Base-by-base conservation (phyloP, 2,329 filamentous ascomycete species). In the Parafenestella ontariensis region DNA sequence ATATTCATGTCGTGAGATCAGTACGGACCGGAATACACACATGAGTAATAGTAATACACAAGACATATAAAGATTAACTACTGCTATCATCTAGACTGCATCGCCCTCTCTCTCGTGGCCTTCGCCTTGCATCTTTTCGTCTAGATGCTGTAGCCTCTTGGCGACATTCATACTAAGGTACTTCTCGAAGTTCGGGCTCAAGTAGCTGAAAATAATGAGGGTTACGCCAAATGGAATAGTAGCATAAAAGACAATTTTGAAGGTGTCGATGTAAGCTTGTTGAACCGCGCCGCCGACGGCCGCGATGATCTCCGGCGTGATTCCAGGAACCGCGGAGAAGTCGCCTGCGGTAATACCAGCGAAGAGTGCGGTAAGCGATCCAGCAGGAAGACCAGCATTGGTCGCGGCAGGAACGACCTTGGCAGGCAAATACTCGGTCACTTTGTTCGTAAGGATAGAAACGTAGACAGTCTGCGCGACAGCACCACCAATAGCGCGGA, bases 401-500 rank as follows among this genome's bases (percentile, higher is more conserved):
- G 59, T 55, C 0, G 58, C 68, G 11, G 67, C 69, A 3, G 65
- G 58, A 10, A 58, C 34, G n/a, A 69, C 66, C 41, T 64, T 62
- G 26, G 56, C 36, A 3, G 66, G 63, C 10, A 66, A 52, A 50
- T 62, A 62, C 28, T 52, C 49, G 15, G 46, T 43, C 11, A 54
- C 45, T 36, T 69, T 68, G 41, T 58, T 68, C 13, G 56, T 69
- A 10, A 71, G 58, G 46, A 72, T 66, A 15, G 62, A 62, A 48
- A 65, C 60, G 56, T 68, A 72, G 37, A 71, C 45, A 1, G 63
- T 52, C 37, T 65, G 59, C 8, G 66, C 66, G 8, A 72, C 62
- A 3, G 69, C 64, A n/a, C 69, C 68, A 11, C 61, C 66, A 23
- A 64, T 63, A 8, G 75, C 74, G 33, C 79, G 76, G 49, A 81